Evolutionary conservation across 2,329 filamentous ascomycete genomes (phyloP).

Genomic region (Diaporthe citri): DNA sequence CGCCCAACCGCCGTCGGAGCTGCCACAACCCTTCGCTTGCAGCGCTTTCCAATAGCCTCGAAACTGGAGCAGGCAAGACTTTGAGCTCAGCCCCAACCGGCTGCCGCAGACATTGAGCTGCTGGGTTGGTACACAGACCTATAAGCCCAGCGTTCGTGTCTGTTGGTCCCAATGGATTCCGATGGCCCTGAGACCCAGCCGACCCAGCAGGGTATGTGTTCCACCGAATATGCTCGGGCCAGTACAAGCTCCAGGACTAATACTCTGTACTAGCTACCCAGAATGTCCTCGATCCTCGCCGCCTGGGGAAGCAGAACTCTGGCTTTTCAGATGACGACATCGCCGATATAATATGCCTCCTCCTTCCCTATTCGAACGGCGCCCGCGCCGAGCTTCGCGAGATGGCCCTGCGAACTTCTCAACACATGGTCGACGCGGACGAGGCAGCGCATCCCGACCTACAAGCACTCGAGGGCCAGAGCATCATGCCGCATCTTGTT

Average conservation of each 20-base stretch:
- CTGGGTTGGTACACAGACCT: slow-evolving; percentile 31
- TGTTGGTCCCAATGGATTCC: slow-evolving; percentile 39
- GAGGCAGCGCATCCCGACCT: slow-evolving; percentile 63
- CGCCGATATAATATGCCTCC: slow-evolving; percentile 88
- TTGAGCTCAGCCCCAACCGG: slow-evolving; percentile 9
- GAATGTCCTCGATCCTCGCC: slow-evolving; percentile 82
- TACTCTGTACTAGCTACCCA: slow-evolving; percentile 73
- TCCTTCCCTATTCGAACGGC: slow-evolving; percentile 81
- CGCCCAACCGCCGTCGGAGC: background rate
- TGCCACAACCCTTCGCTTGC: background rate
- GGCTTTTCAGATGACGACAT: slow-evolving; percentile 86
- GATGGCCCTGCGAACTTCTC: slow-evolving; percentile 61
- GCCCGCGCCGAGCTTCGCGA: slow-evolving; percentile 78
- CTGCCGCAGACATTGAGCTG: slow-evolving; percentile 29
- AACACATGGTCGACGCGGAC: slow-evolving; percentile 65
- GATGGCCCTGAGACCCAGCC: slow-evolving; percentile 34
- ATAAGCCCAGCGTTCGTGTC: slow-evolving; percentile 18
- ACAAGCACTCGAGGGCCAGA: slow-evolving; percentile 56
- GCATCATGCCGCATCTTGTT: slow-evolving; percentile 64
- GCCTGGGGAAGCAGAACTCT: slow-evolving; percentile 83
- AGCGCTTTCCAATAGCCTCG: background rate
- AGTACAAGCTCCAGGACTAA: slow-evolving; percentile 21
- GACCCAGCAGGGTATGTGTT: slow-evolving; percentile 41
- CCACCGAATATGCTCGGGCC: slow-evolving; percentile 25
- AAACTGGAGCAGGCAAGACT: slow-evolving; percentile 6